These are phyloP conservation scores for Kokia cookei DNA, from an alignment of 441 rosid species.

Conservation along the genomic window DNA sequence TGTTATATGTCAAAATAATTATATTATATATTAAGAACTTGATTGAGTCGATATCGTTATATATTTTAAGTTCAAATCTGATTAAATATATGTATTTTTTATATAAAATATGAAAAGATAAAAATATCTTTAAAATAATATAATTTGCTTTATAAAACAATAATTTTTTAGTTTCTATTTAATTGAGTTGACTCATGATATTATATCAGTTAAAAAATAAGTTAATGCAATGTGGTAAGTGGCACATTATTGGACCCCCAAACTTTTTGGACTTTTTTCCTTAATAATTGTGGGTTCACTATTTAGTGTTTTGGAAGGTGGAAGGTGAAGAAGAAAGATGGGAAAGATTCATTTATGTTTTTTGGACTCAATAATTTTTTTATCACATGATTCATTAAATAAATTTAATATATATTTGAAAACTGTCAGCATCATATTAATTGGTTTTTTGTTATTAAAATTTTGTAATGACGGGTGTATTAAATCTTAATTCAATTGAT, in stretches of 20 bases:
- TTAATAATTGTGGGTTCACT: neutral
- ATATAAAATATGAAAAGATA: too few relatives aligned
- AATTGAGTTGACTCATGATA: too few relatives aligned
- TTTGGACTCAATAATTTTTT: neutral
- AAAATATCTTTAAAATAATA: too few relatives aligned
- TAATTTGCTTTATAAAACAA: too few relatives aligned
- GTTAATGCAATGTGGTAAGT: neutral
- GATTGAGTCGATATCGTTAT: too few relatives aligned
- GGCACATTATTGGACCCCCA: neutral
- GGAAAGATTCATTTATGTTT: neutral
- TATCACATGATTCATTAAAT: neutral
- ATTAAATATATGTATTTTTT: too few relatives aligned
- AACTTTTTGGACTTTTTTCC: neutral
- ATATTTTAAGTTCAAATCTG: too few relatives aligned
- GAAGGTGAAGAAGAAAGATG: neutral
- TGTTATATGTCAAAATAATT: too few relatives aligned
- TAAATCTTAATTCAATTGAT: too few relatives aligned
- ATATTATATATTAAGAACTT: too few relatives aligned
- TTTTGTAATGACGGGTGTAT: too few relatives aligned
- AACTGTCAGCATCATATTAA: neutral
- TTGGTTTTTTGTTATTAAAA: neutral
- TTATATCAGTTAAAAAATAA: too few relatives aligned
- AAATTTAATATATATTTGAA: neutral
- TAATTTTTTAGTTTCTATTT: rapidly evolving
- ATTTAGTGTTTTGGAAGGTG: neutral